These are phyloP conservation scores for Escallonia herrerae DNA, from an alignment of 129 eudicot genomes.

Conservation along the genomic window DNA sequence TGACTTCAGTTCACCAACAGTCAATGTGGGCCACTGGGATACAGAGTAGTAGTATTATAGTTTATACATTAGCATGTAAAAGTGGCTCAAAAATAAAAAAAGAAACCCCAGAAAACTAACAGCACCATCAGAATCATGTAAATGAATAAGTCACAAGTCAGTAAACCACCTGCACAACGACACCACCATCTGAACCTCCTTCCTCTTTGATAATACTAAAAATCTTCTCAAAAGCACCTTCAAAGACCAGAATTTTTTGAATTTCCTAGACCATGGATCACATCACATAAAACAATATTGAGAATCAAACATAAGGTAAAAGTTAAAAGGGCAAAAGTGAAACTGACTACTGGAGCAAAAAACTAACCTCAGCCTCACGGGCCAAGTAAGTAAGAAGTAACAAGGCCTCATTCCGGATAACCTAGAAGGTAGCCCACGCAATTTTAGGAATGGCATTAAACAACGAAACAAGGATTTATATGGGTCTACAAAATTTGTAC, in stretches of 20 bases:
- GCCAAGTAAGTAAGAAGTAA: constrained; percentile 92
- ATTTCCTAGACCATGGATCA: constrained; percentile 53
- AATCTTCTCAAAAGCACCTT: constrained; percentile 98
- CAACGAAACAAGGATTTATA: neutral
- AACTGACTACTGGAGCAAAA: constrained; percentile 1
- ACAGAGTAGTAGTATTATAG: neutral
- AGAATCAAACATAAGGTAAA: constrained; percentile 2
- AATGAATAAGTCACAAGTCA: neutral
- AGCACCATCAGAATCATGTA: neutral
- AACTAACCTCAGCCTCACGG: constrained; percentile 86
- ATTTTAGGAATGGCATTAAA: constrained; percentile 2
- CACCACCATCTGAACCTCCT: constrained; percentile 98
- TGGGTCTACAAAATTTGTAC: constrained; percentile 31
- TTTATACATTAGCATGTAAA: no score
- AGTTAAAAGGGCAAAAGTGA: neutral
- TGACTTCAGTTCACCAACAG: no score
- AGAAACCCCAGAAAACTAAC: neutral
- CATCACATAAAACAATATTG: constrained; percentile 10
- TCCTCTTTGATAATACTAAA: constrained; percentile 88
- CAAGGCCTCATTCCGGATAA: constrained; percentile 92
- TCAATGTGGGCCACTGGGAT: neutral
- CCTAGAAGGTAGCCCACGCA: constrained; percentile 35
- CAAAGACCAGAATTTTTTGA: constrained; percentile 96
- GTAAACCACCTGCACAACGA: constrained; percentile 81
- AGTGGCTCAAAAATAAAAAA: neutral